These are phyloP conservation scores for Ceratobasidium sp. DNA, from an alignment of 1,284 basidiomycete genomes.

Conservation along the genomic window DNA sequence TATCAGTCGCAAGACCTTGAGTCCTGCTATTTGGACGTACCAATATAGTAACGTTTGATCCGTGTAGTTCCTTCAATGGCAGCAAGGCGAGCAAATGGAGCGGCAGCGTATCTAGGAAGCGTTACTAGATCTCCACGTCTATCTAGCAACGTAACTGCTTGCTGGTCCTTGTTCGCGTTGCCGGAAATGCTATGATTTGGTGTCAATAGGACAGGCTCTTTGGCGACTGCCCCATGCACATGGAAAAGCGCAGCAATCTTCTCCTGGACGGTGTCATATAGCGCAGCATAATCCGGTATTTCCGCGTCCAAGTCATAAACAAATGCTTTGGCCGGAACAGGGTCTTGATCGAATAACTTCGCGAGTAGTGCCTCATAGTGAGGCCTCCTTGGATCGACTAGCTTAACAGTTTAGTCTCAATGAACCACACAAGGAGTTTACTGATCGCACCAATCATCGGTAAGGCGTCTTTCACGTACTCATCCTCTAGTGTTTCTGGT, in stretches of 20 bases:
- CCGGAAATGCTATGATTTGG: conserved; percentile 68
- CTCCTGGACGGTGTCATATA: conserved; percentile 82
- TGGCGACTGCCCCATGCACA: conserved; percentile 89
- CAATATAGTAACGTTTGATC: conserved; percentile 91
- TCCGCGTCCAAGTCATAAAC: conserved; percentile 83
- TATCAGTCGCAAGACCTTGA: not conserved
- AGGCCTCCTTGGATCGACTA: conserved; percentile 77
- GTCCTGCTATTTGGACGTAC: conserved; percentile 54
- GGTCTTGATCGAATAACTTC: conserved; percentile 74
- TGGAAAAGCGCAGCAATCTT: conserved; percentile 81
- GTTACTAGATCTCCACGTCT: conserved; percentile 82
- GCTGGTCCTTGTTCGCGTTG: conserved; percentile 65
- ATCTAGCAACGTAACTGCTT: conserved; percentile 80
- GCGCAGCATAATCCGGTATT: conserved; percentile 73
- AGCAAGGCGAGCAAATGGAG: conserved; percentile 87
- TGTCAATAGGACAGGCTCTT: conserved; percentile 83
- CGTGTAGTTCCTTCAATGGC: conserved; percentile 76
- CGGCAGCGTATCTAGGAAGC: conserved; percentile 79
- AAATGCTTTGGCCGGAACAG: conserved; percentile 74
- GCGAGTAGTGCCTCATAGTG: conserved; percentile 76
- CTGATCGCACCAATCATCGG: conserved; percentile 72
- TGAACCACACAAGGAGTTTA: conserved; percentile 17
- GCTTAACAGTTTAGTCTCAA: not conserved
- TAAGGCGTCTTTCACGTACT: conserved; percentile 84
- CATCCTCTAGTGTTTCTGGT: conserved; percentile 80